A percentile compares a stretch with the other conserved stretches of the same genome.
Evolutionary conservation across 805 yeast species (phyloP).

Genomic region (Dipodascopsis uninucleata): DNA sequence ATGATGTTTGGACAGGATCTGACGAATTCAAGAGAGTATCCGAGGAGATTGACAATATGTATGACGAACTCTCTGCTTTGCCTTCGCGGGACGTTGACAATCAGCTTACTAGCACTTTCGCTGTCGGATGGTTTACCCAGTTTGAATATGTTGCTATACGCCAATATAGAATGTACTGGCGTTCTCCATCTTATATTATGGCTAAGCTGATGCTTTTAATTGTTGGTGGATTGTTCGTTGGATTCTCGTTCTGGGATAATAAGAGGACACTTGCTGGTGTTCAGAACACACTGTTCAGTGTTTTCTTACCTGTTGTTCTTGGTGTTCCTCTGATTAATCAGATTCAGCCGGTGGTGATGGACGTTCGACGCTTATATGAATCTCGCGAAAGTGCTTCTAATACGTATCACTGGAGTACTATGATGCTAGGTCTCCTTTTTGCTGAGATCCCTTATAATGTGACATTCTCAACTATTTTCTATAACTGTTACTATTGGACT

Average conservation of each 20-base stretch:
- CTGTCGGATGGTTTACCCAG: conserved; percentile 49
- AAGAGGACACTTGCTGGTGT: conserved; percentile 51
- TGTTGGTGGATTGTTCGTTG: conserved; percentile 59
- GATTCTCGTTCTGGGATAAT: conserved; percentile 66
- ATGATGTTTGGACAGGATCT: conserved; percentile 55
- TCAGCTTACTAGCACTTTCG: conserved; percentile 37
- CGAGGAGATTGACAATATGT: conserved; percentile 37
- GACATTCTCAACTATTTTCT: conserved; percentile 49
- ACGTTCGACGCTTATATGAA: conserved; percentile 60
- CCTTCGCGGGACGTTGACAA: conserved; percentile 32
- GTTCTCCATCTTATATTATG: conserved; percentile 60
- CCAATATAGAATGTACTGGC: conserved; percentile 48
- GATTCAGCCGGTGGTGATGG: conserved; percentile 56
- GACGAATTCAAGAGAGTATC: conserved; percentile 41
- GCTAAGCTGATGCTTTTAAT: conserved; percentile 53
- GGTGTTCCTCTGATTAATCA: conserved; percentile 61
- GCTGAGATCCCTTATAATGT: conserved; percentile 61
- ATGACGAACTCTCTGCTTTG: conserved; percentile 27
- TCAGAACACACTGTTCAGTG: conserved; percentile 57
- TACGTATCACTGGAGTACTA: conserved; percentile 66
- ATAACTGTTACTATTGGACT: conserved; percentile 52
- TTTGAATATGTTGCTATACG: conserved; percentile 43
- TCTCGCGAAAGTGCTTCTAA: conserved; percentile 68
- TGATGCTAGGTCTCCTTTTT: conserved; percentile 51
- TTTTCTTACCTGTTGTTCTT: conserved; percentile 55